Percentiles rank a stretch among this genome's conserved stretches.
These are phyloP conservation scores for Chaetomium fimeti DNA, from an alignment of 495 filamentous ascomycete genomes.

Conservation along the genomic window DNA sequence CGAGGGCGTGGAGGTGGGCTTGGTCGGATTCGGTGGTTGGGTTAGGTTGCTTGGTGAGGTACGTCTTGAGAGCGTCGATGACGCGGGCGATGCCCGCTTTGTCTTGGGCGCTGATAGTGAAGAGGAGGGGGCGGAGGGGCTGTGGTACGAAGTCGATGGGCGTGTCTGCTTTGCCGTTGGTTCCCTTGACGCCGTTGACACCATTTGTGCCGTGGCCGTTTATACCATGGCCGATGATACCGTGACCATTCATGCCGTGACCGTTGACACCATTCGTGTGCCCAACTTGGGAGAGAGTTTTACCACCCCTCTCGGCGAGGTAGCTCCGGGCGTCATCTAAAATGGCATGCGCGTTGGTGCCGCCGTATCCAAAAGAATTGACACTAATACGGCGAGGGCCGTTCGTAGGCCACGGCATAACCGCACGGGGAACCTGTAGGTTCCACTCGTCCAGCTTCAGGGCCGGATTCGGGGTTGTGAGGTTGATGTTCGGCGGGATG, in stretches of 20 bases:
- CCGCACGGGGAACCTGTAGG: constrained; percentile 31
- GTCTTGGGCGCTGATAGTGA: constrained; percentile 2
- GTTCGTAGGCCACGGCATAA: constrained; percentile 35
- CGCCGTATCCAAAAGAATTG: constrained; percentile 1
- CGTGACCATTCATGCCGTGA: background rate
- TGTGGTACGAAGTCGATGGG: background rate
- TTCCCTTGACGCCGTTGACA: background rate
- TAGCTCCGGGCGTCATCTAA: background rate
- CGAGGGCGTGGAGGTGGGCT: background rate
- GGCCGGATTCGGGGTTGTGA: constrained; percentile 50
- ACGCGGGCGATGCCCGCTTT: background rate
- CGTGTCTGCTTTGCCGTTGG: background rate
- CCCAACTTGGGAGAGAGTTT: background rate
- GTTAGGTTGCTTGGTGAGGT: background rate
- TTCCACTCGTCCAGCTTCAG: constrained; percentile 37
- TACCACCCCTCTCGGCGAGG: background rate
- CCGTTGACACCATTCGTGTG: background rate
- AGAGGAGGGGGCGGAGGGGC: background rate
- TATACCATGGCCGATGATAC: background rate
- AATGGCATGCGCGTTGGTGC: constrained; percentile 3
- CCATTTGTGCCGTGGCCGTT: background rate
- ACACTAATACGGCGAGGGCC: background rate
- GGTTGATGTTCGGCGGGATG: constrained; percentile 44
- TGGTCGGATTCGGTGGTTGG: background rate
- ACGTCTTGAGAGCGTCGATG: background rate